Evolutionary conservation across 768 basidiomycete genomes (phyloP), one percentile per base, ranked within the genome.

Genomic region (Butyriboletus loyo): DNA sequence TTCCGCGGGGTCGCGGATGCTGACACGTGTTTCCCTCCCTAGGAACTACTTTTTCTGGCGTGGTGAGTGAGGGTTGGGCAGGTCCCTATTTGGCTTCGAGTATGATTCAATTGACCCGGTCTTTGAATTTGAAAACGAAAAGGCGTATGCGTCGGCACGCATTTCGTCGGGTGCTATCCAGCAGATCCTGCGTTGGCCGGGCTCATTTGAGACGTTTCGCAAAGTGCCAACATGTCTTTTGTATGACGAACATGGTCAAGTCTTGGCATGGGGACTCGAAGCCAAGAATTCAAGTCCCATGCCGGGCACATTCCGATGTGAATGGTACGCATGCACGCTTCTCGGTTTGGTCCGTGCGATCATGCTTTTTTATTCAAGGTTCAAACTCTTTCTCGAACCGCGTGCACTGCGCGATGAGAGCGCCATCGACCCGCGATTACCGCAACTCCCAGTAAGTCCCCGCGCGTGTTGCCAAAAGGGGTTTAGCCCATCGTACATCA

Each of bases 1-100:
- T 19, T 31, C 15, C 42, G 19, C 42, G 19, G 2, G 11, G 14
- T 43, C 17, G 19, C 15, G 6, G 21, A 5, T 22, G n/a, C 37
- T 47, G 19, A 52, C 38, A 52, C 38, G 17, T 27, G 40, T 37
- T 6, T 30, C 2, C 21, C 32, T 21, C 25, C 28, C 37, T 25
- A 91, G 89, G 89, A 69, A 92, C 90, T 3, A 92, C 89, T 5
- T 92, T 91, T 71, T 91, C 89, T 24, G 90, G 90, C 54, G 86
- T 92, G 53, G 89, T 90, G 67, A 71, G 88, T 80, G 11, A 48
- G 49, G 32, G 1, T 24, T n/a, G n/a, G 6, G 19, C 10, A 3
- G 2, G 11, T n/a, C 8, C 15, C 22, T 11, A 19, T 24, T n/a
- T 15, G 5, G 13, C 15, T 52, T 22, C 10, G 32, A 34, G 9